Evolutionary conservation across 2,329 filamentous ascomycete species (phyloP).

Genomic region (Mycosphaerella sp.): DNA sequence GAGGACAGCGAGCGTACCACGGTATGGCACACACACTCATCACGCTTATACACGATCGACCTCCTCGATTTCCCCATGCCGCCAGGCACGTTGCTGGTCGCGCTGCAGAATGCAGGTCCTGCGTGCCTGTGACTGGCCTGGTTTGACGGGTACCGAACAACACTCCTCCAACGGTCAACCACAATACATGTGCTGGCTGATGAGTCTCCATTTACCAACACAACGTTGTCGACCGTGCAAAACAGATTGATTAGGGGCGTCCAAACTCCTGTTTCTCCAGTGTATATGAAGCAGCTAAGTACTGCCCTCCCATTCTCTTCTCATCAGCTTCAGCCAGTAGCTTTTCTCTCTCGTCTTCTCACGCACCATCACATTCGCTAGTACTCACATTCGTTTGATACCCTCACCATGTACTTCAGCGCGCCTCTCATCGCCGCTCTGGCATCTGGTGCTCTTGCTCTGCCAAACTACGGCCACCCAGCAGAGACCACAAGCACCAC

Average conservation of each 20-base stretch:
- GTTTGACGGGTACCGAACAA: not conserved
- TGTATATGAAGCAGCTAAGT: conserved; percentile 1
- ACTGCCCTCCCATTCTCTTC: not conserved
- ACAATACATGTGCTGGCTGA: not conserved
- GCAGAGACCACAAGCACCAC: not conserved
- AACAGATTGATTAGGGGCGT: not conserved
- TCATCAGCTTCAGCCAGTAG: conserved; percentile 4
- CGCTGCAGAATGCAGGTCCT: not conserved
- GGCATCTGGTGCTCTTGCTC: conserved; percentile 1
- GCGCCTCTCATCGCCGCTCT: conserved; percentile 4
- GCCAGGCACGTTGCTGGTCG: conserved; percentile 1
- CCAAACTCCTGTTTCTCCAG: not conserved
- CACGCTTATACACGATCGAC: conserved; percentile 2
- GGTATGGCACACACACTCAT: not conserved
- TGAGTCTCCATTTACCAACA: not conserved
- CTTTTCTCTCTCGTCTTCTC: not conserved
- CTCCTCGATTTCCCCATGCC: not conserved
- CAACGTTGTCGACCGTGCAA: not conserved
- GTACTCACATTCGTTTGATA: not conserved
- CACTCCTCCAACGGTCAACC: conserved; percentile 2
- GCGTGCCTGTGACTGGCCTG: not conserved
- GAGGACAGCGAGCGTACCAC: not conserved
- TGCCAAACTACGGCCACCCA: not conserved
- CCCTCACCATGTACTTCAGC: conserved; percentile 2
- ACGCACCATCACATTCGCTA: not conserved